Percentiles rank a stretch among this genome's conserved stretches.
Conservation (phyloP, 78 protist species). For the Dictyostelium intermedium region DNA sequence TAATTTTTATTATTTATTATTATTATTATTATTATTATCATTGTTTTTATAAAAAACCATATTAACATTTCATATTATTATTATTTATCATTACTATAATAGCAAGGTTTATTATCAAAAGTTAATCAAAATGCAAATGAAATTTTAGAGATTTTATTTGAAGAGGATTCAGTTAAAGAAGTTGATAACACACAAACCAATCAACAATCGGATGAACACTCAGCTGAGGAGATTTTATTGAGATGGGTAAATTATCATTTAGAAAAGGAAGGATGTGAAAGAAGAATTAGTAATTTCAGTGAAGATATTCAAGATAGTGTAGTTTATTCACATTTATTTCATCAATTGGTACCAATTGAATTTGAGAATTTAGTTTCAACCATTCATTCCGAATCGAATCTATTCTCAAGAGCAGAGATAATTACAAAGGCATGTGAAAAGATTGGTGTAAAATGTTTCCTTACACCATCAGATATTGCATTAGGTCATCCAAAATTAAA, state of each 20-base stretch:
- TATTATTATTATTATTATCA: background rate
- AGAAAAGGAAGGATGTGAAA: slow-evolving; percentile 45
- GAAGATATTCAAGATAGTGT: slow-evolving; percentile 73
- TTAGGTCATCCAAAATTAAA: slow-evolving; percentile 73
- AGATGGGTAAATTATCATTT: slow-evolving; percentile 77
- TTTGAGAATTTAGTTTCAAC: background rate
- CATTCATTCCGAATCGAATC: slow-evolving; percentile 25
- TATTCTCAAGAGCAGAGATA: slow-evolving; percentile 56
- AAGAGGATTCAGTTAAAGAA: slow-evolving; percentile 17
- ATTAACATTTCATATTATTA: background rate
- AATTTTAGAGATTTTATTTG: slow-evolving; percentile 40
- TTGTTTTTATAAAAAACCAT: no score
- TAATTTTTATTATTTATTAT: no score
- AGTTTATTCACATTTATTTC: slow-evolving; percentile 33
- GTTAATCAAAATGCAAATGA: slow-evolving; percentile 76
- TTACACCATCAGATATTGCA: slow-evolving; percentile 72
- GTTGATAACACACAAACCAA: background rate
- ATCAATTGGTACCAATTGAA: slow-evolving; percentile 62
- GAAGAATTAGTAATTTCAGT: slow-evolving; percentile 44
- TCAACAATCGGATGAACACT: slow-evolving; percentile 28
- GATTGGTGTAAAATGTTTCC: slow-evolving; percentile 64
- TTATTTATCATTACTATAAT: background rate
- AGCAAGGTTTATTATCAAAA: slow-evolving; percentile 39
- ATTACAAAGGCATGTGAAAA: slow-evolving; percentile 67
- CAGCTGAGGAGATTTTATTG: slow-evolving; percentile 72